phyloP scores from a whole-genome alignment of 2,329 filamentous ascomycete genomes.

The Colletotrichum sublineola region DNA sequence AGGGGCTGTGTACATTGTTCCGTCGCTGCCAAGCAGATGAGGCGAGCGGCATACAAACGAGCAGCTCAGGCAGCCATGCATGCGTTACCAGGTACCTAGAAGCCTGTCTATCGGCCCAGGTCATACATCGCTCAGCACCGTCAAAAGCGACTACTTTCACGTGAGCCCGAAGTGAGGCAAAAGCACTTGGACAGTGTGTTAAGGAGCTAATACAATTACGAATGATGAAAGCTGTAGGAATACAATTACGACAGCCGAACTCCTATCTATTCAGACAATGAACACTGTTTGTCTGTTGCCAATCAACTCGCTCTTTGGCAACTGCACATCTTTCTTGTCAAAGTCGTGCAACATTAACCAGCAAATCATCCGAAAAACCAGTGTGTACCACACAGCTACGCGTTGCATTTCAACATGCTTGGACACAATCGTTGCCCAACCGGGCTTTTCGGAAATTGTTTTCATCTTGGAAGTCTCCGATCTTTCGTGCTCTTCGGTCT shows the following conservation, averaged over 20 bases:
- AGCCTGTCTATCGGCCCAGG: too few species aligned
- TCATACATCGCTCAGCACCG: too few species aligned
- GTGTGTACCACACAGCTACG: conserved; percentile 49
- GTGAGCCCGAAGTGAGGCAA: too few species aligned
- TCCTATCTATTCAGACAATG: conserved; percentile 43
- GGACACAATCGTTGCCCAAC: not conserved
- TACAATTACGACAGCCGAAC: not conserved
- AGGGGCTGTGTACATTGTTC: too few species aligned
- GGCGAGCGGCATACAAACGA: too few species aligned
- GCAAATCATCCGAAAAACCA: conserved; percentile 55
- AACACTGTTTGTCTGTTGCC: conserved; percentile 54
- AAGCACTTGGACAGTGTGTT: too few species aligned
- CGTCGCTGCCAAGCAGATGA: too few species aligned
- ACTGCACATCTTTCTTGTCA: conserved; percentile 51
- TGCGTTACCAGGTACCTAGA: too few species aligned
- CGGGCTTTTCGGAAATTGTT: not conserved
- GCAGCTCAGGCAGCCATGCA: too few species aligned
- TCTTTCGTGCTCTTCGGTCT: not conserved
- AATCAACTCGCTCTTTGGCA: conserved; percentile 51
- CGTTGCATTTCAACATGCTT: conserved; percentile 12
- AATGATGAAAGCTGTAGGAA: not conserved
- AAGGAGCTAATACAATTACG: too few species aligned
- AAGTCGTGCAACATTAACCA: conserved; percentile 56
- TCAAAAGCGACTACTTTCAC: too few species aligned
- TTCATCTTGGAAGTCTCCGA: not conserved